Evolutionary conservation across 352 stramenopile species (phyloP).

Genomic region (Globisporangium spinosum): DNA sequence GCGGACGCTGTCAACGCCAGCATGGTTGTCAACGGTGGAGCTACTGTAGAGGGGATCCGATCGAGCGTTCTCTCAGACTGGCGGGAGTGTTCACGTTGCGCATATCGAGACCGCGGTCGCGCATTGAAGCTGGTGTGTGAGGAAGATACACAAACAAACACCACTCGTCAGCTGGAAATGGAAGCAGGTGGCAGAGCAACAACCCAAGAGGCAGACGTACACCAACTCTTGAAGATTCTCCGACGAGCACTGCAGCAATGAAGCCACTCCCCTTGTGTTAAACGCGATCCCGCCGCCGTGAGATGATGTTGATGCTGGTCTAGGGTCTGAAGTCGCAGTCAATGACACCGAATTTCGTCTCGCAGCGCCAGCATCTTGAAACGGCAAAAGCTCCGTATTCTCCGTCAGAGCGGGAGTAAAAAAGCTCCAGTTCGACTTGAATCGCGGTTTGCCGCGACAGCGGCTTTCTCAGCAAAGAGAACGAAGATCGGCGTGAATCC

Average conservation of each 20-base stretch:
- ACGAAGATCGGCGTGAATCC: not conserved
- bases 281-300: not conserved
- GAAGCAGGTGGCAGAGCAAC: conserved; percentile 10
- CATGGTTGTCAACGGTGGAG: conserved; percentile 1
- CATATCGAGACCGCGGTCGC: conserved; percentile 51
- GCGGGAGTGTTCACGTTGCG: conserved; percentile 35
- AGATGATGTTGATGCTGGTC: not conserved
- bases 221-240: conserved; percentile 19
- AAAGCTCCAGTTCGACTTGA: conserved; percentile 26
- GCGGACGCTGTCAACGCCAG: not conserved
- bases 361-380: not conserved
- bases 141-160: not conserved
- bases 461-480: not conserved
- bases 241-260: conserved; percentile 16
- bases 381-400: not conserved
- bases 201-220: conserved; percentile 8
- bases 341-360: not conserved
- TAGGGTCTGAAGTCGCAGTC: not conserved
- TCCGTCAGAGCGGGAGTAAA: not conserved
- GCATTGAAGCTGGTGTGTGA: conserved; percentile 31
- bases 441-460: conserved; percentile 34
- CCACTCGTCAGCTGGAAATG: not conserved
- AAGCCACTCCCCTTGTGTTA: not conserved
- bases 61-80: conserved; percentile 29
- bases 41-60: conserved; percentile 31